These are phyloP conservation scores for Huntiella savannae DNA, from an alignment of 2,329 filamentous ascomycete species.

Conservation along the genomic window DNA sequence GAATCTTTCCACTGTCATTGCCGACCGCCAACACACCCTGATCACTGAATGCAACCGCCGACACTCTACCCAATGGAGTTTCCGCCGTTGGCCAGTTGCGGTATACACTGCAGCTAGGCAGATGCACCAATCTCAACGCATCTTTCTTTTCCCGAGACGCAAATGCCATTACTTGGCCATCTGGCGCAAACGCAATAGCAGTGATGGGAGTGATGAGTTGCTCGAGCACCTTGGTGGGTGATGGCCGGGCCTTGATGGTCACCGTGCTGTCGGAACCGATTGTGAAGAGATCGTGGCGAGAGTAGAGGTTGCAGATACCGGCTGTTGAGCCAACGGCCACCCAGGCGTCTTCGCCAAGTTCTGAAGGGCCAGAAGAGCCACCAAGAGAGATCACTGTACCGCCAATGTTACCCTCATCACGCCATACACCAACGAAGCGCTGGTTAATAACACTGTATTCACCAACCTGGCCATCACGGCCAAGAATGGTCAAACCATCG, in stretches of 20 bases:
- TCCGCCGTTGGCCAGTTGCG: slow-evolving; percentile 89
- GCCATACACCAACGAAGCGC: slow-evolving; percentile 64
- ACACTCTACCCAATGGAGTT: slow-evolving; percentile 73
- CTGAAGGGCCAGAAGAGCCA: slow-evolving; percentile 39
- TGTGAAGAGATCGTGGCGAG: slow-evolving; percentile 46
- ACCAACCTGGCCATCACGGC: slow-evolving; percentile 73
- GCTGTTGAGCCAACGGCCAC: slow-evolving; percentile 70
- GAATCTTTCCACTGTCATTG: slow-evolving; percentile 74
- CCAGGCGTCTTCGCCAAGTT: slow-evolving; percentile 68
- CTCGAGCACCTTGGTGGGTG: slow-evolving; percentile 56
- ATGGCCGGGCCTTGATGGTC: slow-evolving; percentile 44
- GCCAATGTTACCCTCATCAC: slow-evolving; percentile 73
- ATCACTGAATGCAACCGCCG: slow-evolving; percentile 48
- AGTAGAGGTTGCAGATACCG: slow-evolving; percentile 87
- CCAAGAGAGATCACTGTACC: slow-evolving; percentile 70
- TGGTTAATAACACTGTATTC: slow-evolving; percentile 60
- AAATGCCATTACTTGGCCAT: slow-evolving; percentile 78
- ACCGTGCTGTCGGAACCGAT: slow-evolving; percentile 18
- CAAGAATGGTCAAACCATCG: slow-evolving; percentile 61
- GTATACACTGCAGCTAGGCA: slow-evolving; percentile 86
- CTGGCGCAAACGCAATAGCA: slow-evolving; percentile 61
- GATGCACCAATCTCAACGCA: slow-evolving; percentile 67
- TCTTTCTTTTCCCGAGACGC: slow-evolving; percentile 76
- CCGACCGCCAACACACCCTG: slow-evolving; percentile 60
- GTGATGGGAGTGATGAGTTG: slow-evolving; percentile 78